Evolutionary conservation across 306 rosid genomes (phyloP).

Genomic region (Ziziphus jujuba): DNA sequence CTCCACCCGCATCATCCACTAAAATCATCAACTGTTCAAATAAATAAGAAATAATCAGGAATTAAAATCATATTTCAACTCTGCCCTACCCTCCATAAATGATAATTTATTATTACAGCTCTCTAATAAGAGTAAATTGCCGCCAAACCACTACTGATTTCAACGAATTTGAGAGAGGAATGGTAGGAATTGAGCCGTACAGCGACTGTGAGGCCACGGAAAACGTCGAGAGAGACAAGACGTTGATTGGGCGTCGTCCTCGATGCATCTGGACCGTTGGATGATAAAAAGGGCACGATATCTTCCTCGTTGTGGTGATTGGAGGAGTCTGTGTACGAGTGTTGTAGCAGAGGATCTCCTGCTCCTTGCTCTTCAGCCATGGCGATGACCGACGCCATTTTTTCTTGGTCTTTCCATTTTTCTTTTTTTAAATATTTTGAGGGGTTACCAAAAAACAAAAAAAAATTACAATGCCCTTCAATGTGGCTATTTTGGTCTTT

Average conservation of each 20-base stretch:
- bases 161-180: background rate
- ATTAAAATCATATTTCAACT: background rate
- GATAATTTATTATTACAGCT: too few relatives aligned
- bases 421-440: too few relatives aligned
- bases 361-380: constrained; percentile 35
- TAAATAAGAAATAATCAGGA: background rate
- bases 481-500: too few relatives aligned
- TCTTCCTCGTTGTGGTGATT: constrained; percentile 30
- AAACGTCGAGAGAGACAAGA: constrained; percentile 73
- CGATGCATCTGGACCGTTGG: constrained; percentile 29
- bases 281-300: constrained; percentile 23
- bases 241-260: constrained; percentile 44
- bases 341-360: constrained; percentile 27
- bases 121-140: too few relatives aligned
- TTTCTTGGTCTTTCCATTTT: background rate
- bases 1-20: constrained; percentile 73
- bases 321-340: constrained; percentile 5
- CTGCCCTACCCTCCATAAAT: too few relatives aligned
- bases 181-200: constrained; percentile 24
- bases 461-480: too few relatives aligned
- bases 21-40: constrained; percentile 66
- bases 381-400: constrained; percentile 40
- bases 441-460: too few relatives aligned
- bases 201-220: constrained; percentile 79
- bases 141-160: background rate